Percentiles rank a stretch among this genome's conserved stretches.
These are phyloP conservation scores for Paraconiothyrium sp. DNA, from an alignment of 2,329 filamentous ascomycete genomes.

Conservation along the genomic window DNA sequence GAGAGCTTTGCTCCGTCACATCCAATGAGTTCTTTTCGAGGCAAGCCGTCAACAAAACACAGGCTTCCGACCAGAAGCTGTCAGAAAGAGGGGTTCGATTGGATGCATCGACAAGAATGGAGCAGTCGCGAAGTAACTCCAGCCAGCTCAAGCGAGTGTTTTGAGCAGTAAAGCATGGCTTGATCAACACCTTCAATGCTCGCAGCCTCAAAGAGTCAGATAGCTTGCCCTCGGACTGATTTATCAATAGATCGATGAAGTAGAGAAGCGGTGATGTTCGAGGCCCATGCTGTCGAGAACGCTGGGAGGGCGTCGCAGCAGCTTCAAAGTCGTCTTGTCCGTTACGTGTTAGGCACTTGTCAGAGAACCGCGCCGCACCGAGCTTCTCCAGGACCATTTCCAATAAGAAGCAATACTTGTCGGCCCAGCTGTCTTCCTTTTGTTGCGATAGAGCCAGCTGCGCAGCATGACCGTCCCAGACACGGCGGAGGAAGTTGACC, in stretches of 20 bases:
- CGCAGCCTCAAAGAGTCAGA: slow-evolving; percentile 50
- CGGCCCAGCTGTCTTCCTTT: slow-evolving; percentile 55
- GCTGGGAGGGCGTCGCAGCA: slow-evolving; percentile 72
- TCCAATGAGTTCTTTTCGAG: slow-evolving; percentile 35
- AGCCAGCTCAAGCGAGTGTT: slow-evolving; percentile 48
- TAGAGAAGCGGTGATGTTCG: slow-evolving; percentile 71
- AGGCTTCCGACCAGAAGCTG: slow-evolving; percentile 43
- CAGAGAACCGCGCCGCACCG: slow-evolving; percentile 60
- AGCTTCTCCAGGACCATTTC: slow-evolving; percentile 61
- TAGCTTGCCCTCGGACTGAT: slow-evolving; percentile 49
- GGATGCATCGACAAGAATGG: slow-evolving; percentile 32
- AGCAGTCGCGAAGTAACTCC: slow-evolving; percentile 51
- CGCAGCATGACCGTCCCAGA: slow-evolving; percentile 70
- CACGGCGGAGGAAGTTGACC: slow-evolving; percentile 71
- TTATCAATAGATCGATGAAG: slow-evolving; percentile 69
- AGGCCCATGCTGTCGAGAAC: slow-evolving; percentile 57
- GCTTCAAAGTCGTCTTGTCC: slow-evolving; percentile 70
- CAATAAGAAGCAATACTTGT: slow-evolving; percentile 62
- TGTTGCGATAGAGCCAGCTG: slow-evolving; percentile 44
- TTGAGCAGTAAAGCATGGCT: slow-evolving; percentile 64
- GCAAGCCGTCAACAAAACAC: slow-evolving; percentile 30
- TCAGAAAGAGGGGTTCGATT: slow-evolving; percentile 29
- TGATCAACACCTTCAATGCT: slow-evolving; percentile 60
- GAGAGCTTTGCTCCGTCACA: slow-evolving; percentile 34
- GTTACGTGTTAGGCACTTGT: slow-evolving; percentile 60